Evolutionary conservation across 805 yeast genomes (phyloP), one percentile per base, ranked within the genome.

Genomic region (Clavispora phyllophila): DNA sequence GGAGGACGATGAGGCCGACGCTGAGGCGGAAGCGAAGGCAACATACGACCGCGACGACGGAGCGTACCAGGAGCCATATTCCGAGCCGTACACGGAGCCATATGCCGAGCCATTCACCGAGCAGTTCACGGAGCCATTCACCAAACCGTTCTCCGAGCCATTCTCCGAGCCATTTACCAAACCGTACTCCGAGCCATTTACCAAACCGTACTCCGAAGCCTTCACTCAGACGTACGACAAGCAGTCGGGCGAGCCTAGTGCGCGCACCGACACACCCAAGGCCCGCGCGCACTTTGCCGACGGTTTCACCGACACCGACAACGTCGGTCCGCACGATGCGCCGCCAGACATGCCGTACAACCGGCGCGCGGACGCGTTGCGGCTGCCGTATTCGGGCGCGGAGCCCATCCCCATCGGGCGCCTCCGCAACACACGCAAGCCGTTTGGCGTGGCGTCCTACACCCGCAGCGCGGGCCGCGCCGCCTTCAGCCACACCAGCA

Each of bases 401-500:
- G 56, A 54, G 37, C 75, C 75, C 5, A 70, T 70, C 39, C 74
- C 75, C 4, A 70, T 69, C 25, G 50, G 59, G 9, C 61, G 60
- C 42, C 56, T 66, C 36, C 55, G 74, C 40, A 69, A 70, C 49
- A 66, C 76, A 18, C 65, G 84, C 44, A 76, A 79, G 51, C 85
- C 87, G 6, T 73, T 82, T 47, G 83, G 79, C 18, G 79, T 81
- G 42, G 86, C 86, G 25, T 78, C 84, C 9, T 82, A 76, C 53
- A 72, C 53, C 46, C 65, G 59, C 39, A 46, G 42, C 35, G 45
- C 27, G 20, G 41, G 29, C 10, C 41, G 41, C 17, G 22, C 24
- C 29, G 39, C 29, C 5, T 14, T 25, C 22, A 47, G 58, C 19
- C 46, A 57, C 23, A 25, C 19, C 31, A 39, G 46, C 33, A 50